Percentiles rank a stretch among this genome's conserved stretches.
Evolutionary conservation across 1,284 basidiomycete genomes (phyloP).

Genomic region (Papiliotrema laurentii): DNA sequence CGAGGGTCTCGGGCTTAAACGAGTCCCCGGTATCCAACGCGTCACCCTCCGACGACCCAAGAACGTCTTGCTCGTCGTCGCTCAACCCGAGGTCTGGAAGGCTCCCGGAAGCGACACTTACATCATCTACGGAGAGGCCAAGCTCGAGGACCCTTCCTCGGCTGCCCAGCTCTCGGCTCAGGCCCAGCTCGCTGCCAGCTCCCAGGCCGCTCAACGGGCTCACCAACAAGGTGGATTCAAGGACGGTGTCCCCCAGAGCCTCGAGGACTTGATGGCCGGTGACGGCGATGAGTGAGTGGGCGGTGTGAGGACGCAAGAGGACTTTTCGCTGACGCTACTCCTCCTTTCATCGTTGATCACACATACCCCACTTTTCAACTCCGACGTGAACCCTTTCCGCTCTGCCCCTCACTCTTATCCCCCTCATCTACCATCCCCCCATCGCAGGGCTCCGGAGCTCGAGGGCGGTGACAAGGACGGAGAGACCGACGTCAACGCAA

Average conservation of each 20-base stretch:
- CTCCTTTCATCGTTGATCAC: conserved; percentile 2
- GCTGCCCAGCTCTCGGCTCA: conserved; percentile 77
- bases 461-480: conserved; percentile 54
- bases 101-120: conserved; percentile 95
- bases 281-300: conserved; percentile 1
- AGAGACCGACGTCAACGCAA: conserved; percentile 49
- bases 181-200: conserved; percentile 65
- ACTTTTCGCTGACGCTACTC: background rate
- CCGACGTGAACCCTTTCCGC: no score
- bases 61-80: conserved; percentile 91
- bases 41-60: conserved; percentile 92
- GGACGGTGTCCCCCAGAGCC: conserved; percentile 55
- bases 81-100: conserved; percentile 96
- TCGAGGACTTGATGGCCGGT: conserved; percentile 51
- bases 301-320: background rate
- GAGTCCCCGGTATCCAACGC: conserved; percentile 85
- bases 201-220: conserved; percentile 45
- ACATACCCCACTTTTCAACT: no score
- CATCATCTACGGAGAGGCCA: conserved; percentile 98
- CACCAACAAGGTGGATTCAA: conserved; percentile 47
- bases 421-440: background rate
- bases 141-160: conserved; percentile 89
- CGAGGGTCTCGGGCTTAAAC: conserved; percentile 86
- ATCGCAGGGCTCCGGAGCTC: conserved; percentile 62
- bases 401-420: background rate